phyloP scores from a whole-genome alignment of 1,284 basidiomycete genomes.

The Rhodotorula sp. region DNA sequence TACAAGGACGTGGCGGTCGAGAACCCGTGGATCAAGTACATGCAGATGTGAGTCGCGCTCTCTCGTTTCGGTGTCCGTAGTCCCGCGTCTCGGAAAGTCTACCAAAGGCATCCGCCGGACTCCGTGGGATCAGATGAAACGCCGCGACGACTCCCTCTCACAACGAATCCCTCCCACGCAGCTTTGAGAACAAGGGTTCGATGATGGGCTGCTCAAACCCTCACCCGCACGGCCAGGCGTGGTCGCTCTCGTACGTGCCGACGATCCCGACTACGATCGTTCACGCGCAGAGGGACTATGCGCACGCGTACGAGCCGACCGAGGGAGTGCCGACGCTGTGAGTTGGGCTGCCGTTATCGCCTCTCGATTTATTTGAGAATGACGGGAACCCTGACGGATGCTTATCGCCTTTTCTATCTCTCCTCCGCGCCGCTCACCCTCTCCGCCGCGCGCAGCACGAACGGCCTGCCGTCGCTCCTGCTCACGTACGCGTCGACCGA shows the following conservation, averaged over 20 bases:
- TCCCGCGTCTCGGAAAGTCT: too few relatives aligned
- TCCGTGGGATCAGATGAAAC: too few relatives aligned
- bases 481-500: conserved; percentile 83
- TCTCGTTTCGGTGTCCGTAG: neutral
- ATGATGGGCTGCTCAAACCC: conserved; percentile 98
- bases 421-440: neutral
- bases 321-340: conserved; percentile 31
- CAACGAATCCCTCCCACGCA: conserved; percentile 5
- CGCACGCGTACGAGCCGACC: conserved; percentile 26
- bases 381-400: too few relatives aligned
- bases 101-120: too few relatives aligned
- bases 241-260: conserved; percentile 65
- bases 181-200: conserved; percentile 80
- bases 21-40: conserved; percentile 64
- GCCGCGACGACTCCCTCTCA: neutral
- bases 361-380: too few relatives aligned
- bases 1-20: conserved; percentile 52
- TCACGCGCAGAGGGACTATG: conserved; percentile 60
- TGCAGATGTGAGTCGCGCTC: conserved; percentile 70
- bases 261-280: conserved; percentile 46
- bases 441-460: conserved; percentile 52
- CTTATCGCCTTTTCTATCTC: conserved; percentile 55
- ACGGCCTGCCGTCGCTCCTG: conserved; percentile 69
- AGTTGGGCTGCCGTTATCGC: neutral
- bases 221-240: conserved; percentile 83